These are phyloP conservation scores for Plasmodium coatneyi DNA, from an alignment of 169 alveolate genomes.

Conservation along the genomic window DNA sequence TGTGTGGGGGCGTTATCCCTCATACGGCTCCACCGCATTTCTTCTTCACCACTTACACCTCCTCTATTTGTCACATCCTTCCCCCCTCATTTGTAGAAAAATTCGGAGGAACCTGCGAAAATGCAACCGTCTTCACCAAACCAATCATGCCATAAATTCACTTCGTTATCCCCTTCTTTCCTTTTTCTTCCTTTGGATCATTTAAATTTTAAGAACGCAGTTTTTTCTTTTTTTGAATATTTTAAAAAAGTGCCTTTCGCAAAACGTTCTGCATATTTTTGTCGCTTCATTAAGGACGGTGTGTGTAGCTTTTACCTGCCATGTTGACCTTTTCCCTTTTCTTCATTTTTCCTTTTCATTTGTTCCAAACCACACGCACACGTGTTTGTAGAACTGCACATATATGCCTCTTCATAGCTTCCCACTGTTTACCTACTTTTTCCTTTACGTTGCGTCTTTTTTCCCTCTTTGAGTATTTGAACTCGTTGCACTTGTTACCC, in stretches of 20 bases:
- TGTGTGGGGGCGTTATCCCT: not conserved
- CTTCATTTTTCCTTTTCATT: not conserved
- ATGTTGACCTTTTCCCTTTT: not conserved
- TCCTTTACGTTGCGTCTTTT: not conserved
- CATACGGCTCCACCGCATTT: not conserved
- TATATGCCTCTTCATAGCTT: not conserved
- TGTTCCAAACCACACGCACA: not conserved
- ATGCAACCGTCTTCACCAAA: conserved; percentile 15
- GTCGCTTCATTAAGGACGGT: not conserved
- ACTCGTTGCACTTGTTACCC: not conserved
- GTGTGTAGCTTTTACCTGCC: not conserved
- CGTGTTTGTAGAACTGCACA: not conserved
- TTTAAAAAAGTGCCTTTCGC: not conserved
- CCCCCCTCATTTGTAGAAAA: conserved; percentile 18
- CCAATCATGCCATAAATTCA: conserved; percentile 34
- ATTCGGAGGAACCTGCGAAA: conserved; percentile 57
- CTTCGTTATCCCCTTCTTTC: not conserved
- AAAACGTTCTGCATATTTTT: not conserved
- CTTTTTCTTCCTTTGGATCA: not conserved
- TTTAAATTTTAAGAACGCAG: not conserved
- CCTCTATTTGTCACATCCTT: not conserved
- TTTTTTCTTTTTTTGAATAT: not conserved
- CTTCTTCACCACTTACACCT: not conserved
- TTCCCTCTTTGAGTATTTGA: not conserved
- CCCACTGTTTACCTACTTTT: not conserved